These are phyloP conservation scores for Mortierella antarctica DNA, from an alignment of 192 early-diverging fungal genomes.

Conservation along the genomic window DNA sequence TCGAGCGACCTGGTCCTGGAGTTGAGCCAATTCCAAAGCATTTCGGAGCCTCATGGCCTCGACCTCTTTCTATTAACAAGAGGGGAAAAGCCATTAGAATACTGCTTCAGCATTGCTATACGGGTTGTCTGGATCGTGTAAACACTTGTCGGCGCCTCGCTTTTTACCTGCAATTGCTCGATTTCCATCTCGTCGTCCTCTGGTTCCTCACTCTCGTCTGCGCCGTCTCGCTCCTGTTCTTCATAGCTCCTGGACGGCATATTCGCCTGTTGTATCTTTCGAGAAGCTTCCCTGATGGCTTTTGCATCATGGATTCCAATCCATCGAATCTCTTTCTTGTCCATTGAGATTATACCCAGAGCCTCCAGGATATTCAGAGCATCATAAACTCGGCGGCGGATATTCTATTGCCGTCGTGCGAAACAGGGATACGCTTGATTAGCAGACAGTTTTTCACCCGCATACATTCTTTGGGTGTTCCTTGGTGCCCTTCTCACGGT, in stretches of 20 bases:
- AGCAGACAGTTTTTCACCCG: constrained; percentile 8
- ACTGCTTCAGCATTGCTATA: not conserved
- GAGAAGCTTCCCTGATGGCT: constrained; percentile 18
- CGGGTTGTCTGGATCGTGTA: not conserved
- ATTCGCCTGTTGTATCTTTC: constrained; percentile 1
- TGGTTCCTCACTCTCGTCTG: constrained; percentile 52
- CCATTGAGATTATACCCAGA: constrained; percentile 72
- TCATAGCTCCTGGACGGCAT: not conserved
- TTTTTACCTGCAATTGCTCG: constrained; percentile 43
- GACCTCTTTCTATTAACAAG: constrained; percentile 22
- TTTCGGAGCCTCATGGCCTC: constrained; percentile 34
- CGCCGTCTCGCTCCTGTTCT: constrained; percentile 25
- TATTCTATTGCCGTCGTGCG: constrained; percentile 61
- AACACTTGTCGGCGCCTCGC: not conserved
- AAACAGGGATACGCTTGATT: not conserved
- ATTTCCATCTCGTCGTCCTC: constrained; percentile 55
- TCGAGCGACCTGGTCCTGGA: constrained; percentile 41
- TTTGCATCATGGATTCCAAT: constrained; percentile 62
- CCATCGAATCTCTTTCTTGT: constrained; percentile 74
- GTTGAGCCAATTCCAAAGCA: constrained; percentile 21
- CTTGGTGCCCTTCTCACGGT: not conserved
- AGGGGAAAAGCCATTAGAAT: constrained; percentile 1
- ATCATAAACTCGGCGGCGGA: constrained; percentile 77
- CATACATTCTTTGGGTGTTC: too few species aligned
- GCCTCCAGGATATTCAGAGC: constrained; percentile 77